Percentiles rank a stretch among this genome's conserved stretches.
Conservation (phyloP, 345 rosid species). For the Ailanthus altissimus region DNA sequence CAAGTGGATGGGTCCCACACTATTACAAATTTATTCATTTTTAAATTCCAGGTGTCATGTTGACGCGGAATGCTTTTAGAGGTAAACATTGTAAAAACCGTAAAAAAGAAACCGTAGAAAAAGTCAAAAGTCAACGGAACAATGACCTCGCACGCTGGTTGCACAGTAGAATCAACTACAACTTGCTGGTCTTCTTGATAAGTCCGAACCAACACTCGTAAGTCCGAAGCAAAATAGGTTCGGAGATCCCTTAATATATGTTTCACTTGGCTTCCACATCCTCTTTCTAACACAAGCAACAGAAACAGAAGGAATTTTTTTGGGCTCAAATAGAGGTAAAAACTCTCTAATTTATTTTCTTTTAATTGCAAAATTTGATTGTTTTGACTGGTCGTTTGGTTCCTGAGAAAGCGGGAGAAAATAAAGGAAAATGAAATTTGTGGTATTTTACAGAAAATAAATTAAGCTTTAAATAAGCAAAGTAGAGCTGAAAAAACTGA, state of each 20-base stretch:
- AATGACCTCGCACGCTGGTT: not conserved
- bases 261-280: not conserved
- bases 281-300: not conserved
- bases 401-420: not conserved
- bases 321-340: not conserved
- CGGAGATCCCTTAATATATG: not conserved
- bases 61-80: not conserved
- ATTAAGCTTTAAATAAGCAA: not conserved
- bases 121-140: slow-evolving; percentile 17
- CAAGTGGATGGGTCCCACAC: not conserved
- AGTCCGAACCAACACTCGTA: not conserved
- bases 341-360: not conserved
- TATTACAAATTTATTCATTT: no score
- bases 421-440: not conserved
- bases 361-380: not conserved
- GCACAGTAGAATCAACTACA: not conserved
- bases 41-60: not conserved
- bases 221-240: not conserved
- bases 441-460: not conserved
- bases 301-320: not conserved
- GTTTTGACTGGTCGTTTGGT: not conserved
- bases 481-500: not conserved
- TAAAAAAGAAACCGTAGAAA: not conserved
- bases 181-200: not conserved
- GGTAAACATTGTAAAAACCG: not conserved